phyloP scores from a whole-genome alignment of 495 filamentous ascomycete species.

The Trichocladium uniseriatum region DNA sequence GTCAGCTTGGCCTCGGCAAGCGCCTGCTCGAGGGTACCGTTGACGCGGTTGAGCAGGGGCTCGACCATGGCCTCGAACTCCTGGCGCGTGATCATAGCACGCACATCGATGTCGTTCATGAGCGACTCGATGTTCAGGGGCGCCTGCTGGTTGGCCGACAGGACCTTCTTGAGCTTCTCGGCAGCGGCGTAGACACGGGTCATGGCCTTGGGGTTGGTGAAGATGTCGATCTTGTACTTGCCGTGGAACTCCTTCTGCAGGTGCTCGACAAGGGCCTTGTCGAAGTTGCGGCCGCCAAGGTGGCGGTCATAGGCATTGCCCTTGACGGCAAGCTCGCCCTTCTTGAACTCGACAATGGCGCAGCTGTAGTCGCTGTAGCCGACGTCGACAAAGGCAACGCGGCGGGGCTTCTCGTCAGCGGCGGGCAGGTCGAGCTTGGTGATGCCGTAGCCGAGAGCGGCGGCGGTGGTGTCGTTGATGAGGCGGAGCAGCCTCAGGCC shows the following conservation, averaged over 20 bases:
- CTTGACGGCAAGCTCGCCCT: constrained; percentile 92
- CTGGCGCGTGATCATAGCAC: constrained; percentile 80
- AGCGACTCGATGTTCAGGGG: constrained; percentile 97
- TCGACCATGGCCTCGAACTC: constrained; percentile 85
- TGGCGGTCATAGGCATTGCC: constrained; percentile 89
- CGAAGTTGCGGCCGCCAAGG: constrained; percentile 96
- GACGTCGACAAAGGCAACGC: constrained; percentile 91
- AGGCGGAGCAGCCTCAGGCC: constrained; percentile 86
- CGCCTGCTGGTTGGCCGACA: constrained; percentile 88
- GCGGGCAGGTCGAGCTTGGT: constrained; percentile 88
- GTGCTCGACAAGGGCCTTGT: constrained; percentile 87
- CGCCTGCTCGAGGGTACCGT: constrained; percentile 73
- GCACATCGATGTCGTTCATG: constrained; percentile 96
- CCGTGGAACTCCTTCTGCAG: constrained; percentile 91
- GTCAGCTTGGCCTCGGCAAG: constrained; percentile 84
- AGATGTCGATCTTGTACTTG: constrained; percentile 86
- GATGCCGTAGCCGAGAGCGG: constrained; percentile 93
- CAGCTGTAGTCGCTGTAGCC: constrained; percentile 92
- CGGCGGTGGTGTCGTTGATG: constrained; percentile 97
- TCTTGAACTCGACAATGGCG: constrained; percentile 92
- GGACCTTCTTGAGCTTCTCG: constrained; percentile 98
- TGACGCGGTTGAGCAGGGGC: constrained; percentile 69
- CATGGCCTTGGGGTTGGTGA: constrained; percentile 77
- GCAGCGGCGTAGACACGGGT: constrained; percentile 76
- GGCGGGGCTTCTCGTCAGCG: constrained; percentile 83